Evolutionary conservation across 23 red algal species (phyloP), one percentile per base, ranked within the genome.

Genomic region (Gracilaria domingensis): DNA sequence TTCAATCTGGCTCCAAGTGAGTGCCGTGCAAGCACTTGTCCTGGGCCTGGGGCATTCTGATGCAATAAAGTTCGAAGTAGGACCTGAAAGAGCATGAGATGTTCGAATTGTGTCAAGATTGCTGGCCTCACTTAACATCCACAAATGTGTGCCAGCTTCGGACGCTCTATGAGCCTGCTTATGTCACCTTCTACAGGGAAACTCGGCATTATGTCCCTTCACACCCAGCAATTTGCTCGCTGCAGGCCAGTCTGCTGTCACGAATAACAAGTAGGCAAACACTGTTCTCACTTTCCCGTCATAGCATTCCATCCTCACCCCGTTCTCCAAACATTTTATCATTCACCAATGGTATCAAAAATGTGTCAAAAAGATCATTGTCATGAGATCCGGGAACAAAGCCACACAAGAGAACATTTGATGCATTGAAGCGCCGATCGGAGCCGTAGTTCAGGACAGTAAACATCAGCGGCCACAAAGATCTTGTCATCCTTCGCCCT

Each of bases 381-480:
- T 80, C 76, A 60, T 80, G 76, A 33, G 16, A 58, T 3, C 76
- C 76, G n/a, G 48, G 76, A 34, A 80, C 32, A 38, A 80, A 80
- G 7, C 49, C 48, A 8, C 36, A 58, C 17, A 80, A 2, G 14
- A 56, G 76, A 29, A 36, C 47, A 17, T 80, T 80, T 6, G 76
- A 80, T 5, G 48, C 76, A 2, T 80, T 49, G 48, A 80, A 60
- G 39, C 76, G 48, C 6, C 36, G 32, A 35, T 80, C 48, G 17
- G 47, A 49, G 25, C 12, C 20, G 6, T 80, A 60, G n/a, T 80
- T 80, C 4, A 80, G 44, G 0, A 80, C 32, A 37, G 54, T 80
- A 48, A 80, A 80, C 76, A 80, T 60, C 76, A 80, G 20, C 13
- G 48, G 76, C 76, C 76, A 58, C 76, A 60, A 36, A 30, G 42